Evolutionary conservation across 768 basidiomycete genomes (phyloP), one percentile per base, ranked within the genome.

Genomic region (Candolleomyces aberdarensis): DNA sequence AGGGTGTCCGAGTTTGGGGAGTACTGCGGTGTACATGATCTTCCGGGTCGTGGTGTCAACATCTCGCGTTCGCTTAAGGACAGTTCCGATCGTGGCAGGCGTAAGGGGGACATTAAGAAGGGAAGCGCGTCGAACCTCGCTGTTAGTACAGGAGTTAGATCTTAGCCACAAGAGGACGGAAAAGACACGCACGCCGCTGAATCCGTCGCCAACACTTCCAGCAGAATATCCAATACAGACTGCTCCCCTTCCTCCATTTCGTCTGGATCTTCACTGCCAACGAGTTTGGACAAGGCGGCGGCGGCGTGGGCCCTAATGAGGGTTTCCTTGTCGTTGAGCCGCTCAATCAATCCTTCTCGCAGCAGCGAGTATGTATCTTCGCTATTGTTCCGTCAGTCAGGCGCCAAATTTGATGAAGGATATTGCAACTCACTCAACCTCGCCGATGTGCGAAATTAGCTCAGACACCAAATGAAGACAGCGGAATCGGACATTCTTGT

Each of bases 61-160:
- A 71, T 99, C 96, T 65, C 94, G 87, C 0, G 91, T 90, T 29
- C 96, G 85, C 5, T 85, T 80, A 19, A 98, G 83, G 56, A 98
- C 79, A 3, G 79, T 70, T 5, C 85, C 78, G 4, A 98, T 74
- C 0, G 91, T 92, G 0, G 75, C 68, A 1, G 80, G 79, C 0
- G 82, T 78, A 17, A 89, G 74, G 1, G 92, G 88, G 1, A 94
- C 78, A 64, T 91, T 88, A 60, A 94, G 77, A 0, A 98, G 80
- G 1, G 90, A 89, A 0, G 94, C 91, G 26, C 94, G 87, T 13
- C 96, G 92, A n/a, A 98, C 96, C 66, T 98, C 96, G 1, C 94
- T 83, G 36, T 36, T 36, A 36, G 36, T 8, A 11, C 60, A 26
- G 43, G n/a, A 58, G 54, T 36, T 36, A 58, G 41, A 55, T 47